Percentiles rank a stretch among this genome's conserved stretches.
These are phyloP conservation scores for Clonostachys sp. DNA, from an alignment of 2,329 filamentous ascomycete species.

Conservation along the genomic window DNA sequence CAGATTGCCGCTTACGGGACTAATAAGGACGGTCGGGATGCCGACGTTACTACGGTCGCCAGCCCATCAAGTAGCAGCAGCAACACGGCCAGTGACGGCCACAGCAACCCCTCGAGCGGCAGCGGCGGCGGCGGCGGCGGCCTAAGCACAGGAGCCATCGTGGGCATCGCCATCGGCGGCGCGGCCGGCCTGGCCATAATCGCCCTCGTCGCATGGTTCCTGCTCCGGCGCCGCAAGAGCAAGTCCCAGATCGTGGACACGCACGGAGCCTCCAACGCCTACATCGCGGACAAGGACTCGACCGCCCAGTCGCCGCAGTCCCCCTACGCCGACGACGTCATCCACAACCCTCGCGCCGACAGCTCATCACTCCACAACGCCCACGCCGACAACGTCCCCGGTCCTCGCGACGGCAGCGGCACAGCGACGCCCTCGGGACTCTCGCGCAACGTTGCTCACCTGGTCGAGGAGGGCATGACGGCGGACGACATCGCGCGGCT, in stretches of 20 bases:
- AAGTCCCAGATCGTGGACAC: constrained; percentile 6
- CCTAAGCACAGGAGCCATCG: constrained; percentile 36
- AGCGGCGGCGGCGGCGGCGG: constrained; percentile 11
- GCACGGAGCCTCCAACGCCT: constrained; percentile 17
- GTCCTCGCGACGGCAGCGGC: constrained; percentile 1
- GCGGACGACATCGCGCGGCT: constrained; percentile 48
- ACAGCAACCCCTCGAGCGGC: background rate
- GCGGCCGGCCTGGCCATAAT: constrained; percentile 31
- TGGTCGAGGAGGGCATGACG: constrained; percentile 59
- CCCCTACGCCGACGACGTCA: constrained; percentile 36
- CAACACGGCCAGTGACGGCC: constrained; percentile 1
- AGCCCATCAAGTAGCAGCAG: background rate
- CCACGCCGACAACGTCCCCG: background rate
- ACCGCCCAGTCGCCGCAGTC: constrained; percentile 33
- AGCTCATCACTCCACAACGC: background rate
- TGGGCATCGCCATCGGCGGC: constrained; percentile 38
- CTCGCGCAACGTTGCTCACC: constrained; percentile 35
- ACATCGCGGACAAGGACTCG: constrained; percentile 38
- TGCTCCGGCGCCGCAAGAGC: constrained; percentile 33
- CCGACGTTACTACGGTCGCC: background rate
- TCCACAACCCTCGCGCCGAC: constrained; percentile 3
- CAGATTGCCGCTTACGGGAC: no score
- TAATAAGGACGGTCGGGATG: background rate
- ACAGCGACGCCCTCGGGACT: constrained; percentile 1
- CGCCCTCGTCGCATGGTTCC: constrained; percentile 32